Evolutionary conservation across 345 rosid species (phyloP), one percentile per base, ranked within the genome.

Genomic region (Boechera stricta): DNA sequence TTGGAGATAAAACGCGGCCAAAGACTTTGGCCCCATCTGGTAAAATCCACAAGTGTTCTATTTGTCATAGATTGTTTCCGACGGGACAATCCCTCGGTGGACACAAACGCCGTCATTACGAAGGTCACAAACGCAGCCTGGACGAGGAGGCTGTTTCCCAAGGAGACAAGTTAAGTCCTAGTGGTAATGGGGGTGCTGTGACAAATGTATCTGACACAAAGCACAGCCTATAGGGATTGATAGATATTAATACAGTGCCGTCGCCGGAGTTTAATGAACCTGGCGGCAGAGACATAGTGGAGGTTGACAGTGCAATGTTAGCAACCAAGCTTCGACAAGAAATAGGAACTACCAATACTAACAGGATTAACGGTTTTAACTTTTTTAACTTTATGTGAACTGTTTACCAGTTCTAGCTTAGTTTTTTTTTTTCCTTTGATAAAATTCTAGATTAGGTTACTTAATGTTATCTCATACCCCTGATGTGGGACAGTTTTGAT

Each of bases 1-100:
- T 7, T 47, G 67, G 61, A 38, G 79, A 35, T 2, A 75, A 64
- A 42, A 64, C 61, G 39, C 77, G 79, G n/a, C 9, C 60, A 15
- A 47, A 72, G 65, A 26, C 38, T 21, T 56, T 13, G 5, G 33
- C 18, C 1, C 31, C 71, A 41, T 51, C 75, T 18, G 88, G 81
- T 2, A 89, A 80, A 84, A 52, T 75, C 38, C 96, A 91, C 66
- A 82, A 94, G 88, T 91, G 98, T 60, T 83, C 93, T 29, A 87
- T 89, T 67, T 91, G 98, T 71, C 87, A 87, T 76, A 82, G 63
- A 78, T 29, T 67, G 26, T 94, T 94, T 47, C 84, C 93, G 2
- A 87, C 94, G 0, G 94, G 97, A 35, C 97, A 89, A 80, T 93
- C 97, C 13, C 72, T 94, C 6, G 98, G 98, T 7, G 97, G 97